phyloP scores from a whole-genome alignment of 2,329 filamentous ascomycete genomes.

The Microdochium nivale region DNA sequence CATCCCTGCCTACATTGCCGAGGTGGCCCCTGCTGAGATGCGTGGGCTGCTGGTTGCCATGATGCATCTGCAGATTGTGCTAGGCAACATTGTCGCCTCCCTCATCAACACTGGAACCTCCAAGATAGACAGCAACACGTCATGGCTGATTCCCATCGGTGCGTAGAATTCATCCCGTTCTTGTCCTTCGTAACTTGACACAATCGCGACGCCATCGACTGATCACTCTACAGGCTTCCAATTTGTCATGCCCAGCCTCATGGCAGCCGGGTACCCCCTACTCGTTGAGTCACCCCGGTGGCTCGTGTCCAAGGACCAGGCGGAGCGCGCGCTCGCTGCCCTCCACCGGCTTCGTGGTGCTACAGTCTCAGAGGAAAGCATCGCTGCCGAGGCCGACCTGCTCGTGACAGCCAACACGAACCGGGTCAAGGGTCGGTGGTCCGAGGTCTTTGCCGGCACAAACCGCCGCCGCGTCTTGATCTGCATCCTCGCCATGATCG shows the following conservation, averaged over 20 bases:
- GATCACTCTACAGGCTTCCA: background rate
- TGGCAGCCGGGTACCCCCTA: background rate
- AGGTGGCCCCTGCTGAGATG: conserved; percentile 14
- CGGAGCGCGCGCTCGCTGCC: background rate
- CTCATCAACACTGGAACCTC: conserved; percentile 17
- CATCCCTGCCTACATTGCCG: conserved; percentile 20
- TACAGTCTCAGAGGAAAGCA: background rate
- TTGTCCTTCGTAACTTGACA: too few relatives aligned
- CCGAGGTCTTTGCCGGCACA: background rate
- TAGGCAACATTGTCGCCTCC: conserved; percentile 15
- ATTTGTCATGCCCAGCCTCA: background rate
- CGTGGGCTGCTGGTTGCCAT: conserved; percentile 19
- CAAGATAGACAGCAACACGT: conserved; percentile 7
- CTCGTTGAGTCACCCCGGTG: background rate
- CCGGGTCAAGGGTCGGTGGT: background rate
- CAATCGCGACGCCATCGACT: background rate
- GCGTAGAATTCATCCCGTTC: background rate
- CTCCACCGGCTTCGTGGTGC: background rate
- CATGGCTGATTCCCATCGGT: background rate
- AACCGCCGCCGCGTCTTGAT: conserved; percentile 9
- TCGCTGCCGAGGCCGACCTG: background rate
- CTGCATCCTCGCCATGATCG: conserved; percentile 19
- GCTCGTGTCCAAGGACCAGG: background rate
- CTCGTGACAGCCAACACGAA: background rate
- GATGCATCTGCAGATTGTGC: conserved; percentile 17